A percentile compares a stretch with the other conserved stretches of the same genome.
Evolutionary conservation across 305 asterid genomes (phyloP).

Genomic region (Solanum hybrid): DNA sequence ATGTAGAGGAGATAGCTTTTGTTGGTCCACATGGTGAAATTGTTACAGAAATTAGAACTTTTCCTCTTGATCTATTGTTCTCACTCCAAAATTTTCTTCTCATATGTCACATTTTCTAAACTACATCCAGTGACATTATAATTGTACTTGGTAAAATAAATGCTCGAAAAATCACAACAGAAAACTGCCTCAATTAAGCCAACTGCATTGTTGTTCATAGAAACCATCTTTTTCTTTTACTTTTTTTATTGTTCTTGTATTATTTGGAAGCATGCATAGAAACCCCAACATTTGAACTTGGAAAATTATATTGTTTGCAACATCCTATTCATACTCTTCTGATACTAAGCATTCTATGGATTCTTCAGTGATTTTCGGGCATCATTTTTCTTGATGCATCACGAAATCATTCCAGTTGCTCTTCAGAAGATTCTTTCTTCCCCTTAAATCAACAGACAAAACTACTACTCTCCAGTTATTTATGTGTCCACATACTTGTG

Average conservation of each 20-base stretch:
- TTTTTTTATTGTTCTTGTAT: background rate
- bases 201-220: background rate
- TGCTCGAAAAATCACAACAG: background rate
- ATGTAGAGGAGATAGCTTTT: background rate
- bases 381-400: background rate
- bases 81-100: background rate
- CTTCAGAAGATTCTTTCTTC: background rate
- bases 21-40: background rate
- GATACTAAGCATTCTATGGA: background rate
- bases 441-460: background rate
- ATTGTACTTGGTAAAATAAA: background rate
- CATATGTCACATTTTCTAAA: background rate
- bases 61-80: background rate
- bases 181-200: background rate
- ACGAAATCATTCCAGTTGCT: background rate
- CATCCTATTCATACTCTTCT: background rate
- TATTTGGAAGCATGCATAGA: background rate
- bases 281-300: background rate
- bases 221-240: background rate
- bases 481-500: background rate
- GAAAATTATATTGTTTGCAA: background rate
- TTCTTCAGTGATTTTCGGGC: background rate
- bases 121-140: conserved; percentile 1
- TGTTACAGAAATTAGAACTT: background rate
- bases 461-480: background rate